These are phyloP conservation scores for Fomitiporia mediterranea DNA, from an alignment of 1,284 basidiomycete species.

Conservation along the genomic window DNA sequence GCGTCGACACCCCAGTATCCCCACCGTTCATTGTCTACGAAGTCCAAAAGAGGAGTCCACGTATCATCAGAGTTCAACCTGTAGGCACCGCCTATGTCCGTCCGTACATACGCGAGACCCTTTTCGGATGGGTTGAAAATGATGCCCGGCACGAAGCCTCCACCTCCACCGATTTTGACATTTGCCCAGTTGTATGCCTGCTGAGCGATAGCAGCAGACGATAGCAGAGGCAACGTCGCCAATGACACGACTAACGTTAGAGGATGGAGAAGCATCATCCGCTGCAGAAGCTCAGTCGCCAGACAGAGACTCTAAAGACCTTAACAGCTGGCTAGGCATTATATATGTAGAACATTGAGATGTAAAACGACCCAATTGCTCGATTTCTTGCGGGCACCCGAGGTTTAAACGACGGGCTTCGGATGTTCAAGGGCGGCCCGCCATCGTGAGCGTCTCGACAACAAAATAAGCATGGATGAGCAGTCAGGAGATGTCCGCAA, in stretches of 20 bases:
- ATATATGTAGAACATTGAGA: background rate
- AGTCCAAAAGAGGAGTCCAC: conserved; percentile 59
- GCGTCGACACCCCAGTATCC: conserved; percentile 65
- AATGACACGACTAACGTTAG: background rate
- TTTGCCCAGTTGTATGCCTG: conserved; percentile 60
- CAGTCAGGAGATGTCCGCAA: background rate
- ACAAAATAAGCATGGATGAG: background rate
- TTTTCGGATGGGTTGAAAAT: conserved; percentile 54
- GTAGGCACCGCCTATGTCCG: conserved; percentile 65
- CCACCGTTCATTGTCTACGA: conserved; percentile 50
- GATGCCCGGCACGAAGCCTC: conserved; percentile 51
- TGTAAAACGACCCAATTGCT: background rate
- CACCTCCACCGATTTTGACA: conserved; percentile 52
- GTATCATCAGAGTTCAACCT: conserved; percentile 55
- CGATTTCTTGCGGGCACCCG: background rate
- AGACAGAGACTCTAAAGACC: background rate
- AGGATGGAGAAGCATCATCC: background rate
- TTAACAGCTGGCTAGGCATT: background rate
- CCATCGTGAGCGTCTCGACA: background rate
- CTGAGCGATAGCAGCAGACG: conserved; percentile 34
- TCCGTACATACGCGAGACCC: conserved; percentile 60
- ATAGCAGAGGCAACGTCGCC: conserved; percentile 3
- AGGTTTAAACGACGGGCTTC: background rate
- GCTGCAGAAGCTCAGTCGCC: no score
- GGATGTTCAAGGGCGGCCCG: background rate